A percentile compares a stretch with the other conserved stretches of the same genome.
These are phyloP conservation scores for Cyclotella kingstonii DNA, from an alignment of 108 stramenopile genomes.

Conservation along the genomic window DNA sequence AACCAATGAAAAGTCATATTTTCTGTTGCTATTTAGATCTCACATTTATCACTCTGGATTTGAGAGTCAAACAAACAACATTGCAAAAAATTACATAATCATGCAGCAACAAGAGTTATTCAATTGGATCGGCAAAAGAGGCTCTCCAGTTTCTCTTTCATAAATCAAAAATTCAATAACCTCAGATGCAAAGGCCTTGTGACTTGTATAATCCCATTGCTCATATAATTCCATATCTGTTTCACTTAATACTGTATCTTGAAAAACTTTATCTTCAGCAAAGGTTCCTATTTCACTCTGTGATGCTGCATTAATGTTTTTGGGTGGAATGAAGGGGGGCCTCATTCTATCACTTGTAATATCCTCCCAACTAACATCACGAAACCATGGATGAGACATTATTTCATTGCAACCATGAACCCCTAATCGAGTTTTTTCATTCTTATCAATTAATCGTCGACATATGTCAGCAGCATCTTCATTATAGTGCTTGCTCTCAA, in stretches of 20 bases:
- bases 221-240: slow-evolving; percentile 72
- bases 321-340: slow-evolving; percentile 87
- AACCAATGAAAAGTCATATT: too few species aligned
- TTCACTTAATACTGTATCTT: slow-evolving; percentile 64
- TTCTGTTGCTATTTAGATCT: too few species aligned
- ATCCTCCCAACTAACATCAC: slow-evolving; percentile 78
- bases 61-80: too few species aligned
- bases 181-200: slow-evolving; percentile 73
- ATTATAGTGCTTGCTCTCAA: slow-evolving; percentile 64
- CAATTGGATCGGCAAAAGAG: slow-evolving; percentile 62
- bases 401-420: slow-evolving; percentile 83
- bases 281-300: slow-evolving; percentile 88
- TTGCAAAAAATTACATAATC: slow-evolving; percentile 22
- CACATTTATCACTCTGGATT: too few species aligned
- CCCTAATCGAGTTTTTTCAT: slow-evolving; percentile 80
- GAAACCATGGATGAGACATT: slow-evolving; percentile 92
- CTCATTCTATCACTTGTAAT: slow-evolving; percentile 64
- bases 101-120: slow-evolving; percentile 61
- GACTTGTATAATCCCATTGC: slow-evolving; percentile 85
- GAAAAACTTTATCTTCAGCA: slow-evolving; percentile 70
- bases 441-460: slow-evolving; percentile 70
- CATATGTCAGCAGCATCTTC: slow-evolving; percentile 80
- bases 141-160: slow-evolving; percentile 77
- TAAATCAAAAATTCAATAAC: slow-evolving; percentile 89
- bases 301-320: slow-evolving; percentile 91